These are phyloP conservation scores for Trematosphaeria pertusa DNA, from an alignment of 2,329 filamentous ascomycete genomes.

Conservation along the genomic window DNA sequence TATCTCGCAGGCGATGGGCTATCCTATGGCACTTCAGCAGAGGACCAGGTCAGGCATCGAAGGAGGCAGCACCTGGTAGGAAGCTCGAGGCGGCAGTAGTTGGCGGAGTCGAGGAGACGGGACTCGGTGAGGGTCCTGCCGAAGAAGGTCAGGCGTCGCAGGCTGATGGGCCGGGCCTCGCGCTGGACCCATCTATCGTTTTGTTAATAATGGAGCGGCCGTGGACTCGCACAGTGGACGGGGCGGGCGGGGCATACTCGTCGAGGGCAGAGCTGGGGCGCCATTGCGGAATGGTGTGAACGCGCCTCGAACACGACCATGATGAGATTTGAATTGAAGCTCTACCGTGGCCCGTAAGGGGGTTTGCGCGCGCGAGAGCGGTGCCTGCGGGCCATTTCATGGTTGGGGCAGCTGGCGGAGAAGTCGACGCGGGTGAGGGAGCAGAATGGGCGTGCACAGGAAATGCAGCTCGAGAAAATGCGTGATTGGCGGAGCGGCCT, in stretches of 20 bases:
- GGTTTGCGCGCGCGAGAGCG: constrained; percentile 10
- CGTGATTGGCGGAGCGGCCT: not conserved
- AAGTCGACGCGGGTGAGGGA: constrained; percentile 19
- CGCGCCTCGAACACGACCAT: constrained; percentile 12
- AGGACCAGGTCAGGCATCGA: not conserved
- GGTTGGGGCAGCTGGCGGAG: constrained; percentile 23
- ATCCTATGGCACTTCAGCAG: constrained; percentile 62
- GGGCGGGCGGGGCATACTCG: constrained; percentile 55
- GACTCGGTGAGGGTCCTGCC: constrained; percentile 90
- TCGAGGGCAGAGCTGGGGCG: constrained; percentile 65
- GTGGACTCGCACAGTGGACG: no score
- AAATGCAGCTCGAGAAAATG: not conserved
- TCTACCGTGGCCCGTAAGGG: constrained; percentile 6
- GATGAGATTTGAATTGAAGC: constrained; percentile 13
- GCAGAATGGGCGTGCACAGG: not conserved
- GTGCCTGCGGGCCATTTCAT: constrained; percentile 17
- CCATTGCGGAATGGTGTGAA: constrained; percentile 58
- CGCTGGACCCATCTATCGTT: constrained; percentile 91
- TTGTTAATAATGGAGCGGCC: no score
- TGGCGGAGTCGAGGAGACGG: constrained; percentile 89
- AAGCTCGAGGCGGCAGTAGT: constrained; percentile 95
- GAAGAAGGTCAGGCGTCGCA: constrained; percentile 97
- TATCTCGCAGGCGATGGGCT: constrained; percentile 93
- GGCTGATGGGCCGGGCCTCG: constrained; percentile 91
- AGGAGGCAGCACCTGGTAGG: constrained; percentile 70